These are phyloP conservation scores for Lobosporangium transversale DNA, from an alignment of 192 early-diverging fungal species.

Conservation along the genomic window DNA sequence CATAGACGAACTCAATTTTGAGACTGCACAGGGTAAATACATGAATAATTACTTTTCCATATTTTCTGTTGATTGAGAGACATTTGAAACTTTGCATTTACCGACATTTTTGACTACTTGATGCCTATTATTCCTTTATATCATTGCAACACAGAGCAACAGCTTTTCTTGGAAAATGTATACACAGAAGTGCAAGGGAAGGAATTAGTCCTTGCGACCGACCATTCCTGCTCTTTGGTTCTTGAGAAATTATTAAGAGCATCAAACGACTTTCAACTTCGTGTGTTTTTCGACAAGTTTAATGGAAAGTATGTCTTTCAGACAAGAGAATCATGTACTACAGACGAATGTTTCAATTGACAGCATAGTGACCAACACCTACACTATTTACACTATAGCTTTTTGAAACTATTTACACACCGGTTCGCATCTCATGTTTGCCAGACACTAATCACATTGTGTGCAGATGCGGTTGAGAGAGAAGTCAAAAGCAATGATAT, in stretches of 20 bases:
- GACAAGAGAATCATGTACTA: too few relatives aligned
- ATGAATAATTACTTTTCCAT: background rate
- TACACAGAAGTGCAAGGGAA: constrained; percentile 80
- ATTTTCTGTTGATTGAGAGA: constrained; percentile 3
- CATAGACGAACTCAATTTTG: constrained; percentile 67
- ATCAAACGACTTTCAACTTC: constrained; percentile 78
- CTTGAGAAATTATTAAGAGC: constrained; percentile 81
- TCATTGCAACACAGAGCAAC: constrained; percentile 65
- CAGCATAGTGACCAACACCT: too few relatives aligned
- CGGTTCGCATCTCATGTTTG: constrained; percentile 89
- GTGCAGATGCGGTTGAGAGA: constrained; percentile 77
- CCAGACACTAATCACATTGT: constrained; percentile 81
- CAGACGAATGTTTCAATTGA: too few relatives aligned
- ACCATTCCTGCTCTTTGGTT: constrained; percentile 78
- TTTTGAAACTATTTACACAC: constrained; percentile 77
- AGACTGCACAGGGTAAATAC: constrained; percentile 65
- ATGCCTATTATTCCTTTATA: too few relatives aligned
- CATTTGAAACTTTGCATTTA: too few relatives aligned
- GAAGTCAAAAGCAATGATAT: constrained; percentile 66
- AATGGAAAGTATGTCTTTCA: constrained; percentile 60
- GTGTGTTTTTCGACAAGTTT: constrained; percentile 71
- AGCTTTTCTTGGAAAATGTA: constrained; percentile 80
- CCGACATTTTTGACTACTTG: too few relatives aligned
- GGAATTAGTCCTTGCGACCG: constrained; percentile 78
- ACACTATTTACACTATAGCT: too few relatives aligned